These are phyloP conservation scores for Plectosphaerella cucumerina DNA, from an alignment of 2,329 filamentous ascomycete genomes.

Conservation along the genomic window DNA sequence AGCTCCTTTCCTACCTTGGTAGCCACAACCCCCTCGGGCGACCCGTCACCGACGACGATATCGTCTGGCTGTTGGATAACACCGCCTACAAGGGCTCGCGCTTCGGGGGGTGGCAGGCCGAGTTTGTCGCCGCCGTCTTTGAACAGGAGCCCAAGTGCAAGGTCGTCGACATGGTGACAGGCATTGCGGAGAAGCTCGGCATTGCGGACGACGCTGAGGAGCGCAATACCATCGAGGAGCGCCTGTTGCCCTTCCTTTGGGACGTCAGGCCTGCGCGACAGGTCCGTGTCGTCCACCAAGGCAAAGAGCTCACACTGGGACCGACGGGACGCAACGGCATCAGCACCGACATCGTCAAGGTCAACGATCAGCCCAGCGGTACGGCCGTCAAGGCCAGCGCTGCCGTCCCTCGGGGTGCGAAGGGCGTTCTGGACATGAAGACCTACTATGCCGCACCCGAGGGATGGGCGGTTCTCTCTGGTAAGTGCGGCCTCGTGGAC, in stretches of 20 bases:
- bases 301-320: conserved; percentile 51
- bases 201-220: conserved; percentile 57
- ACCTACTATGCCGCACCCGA: conserved; percentile 72
- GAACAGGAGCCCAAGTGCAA: conserved; percentile 64
- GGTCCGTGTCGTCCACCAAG: conserved; percentile 58
- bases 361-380: conserved; percentile 45
- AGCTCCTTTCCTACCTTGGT: conserved; percentile 47
- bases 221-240: conserved; percentile 56
- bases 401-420: conserved; percentile 43
- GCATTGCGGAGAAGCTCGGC: conserved; percentile 65
- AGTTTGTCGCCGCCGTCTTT: conserved; percentile 82
- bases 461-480: conserved; percentile 81
- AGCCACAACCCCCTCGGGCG: conserved; percentile 54
- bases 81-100: conserved; percentile 63
- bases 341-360: conserved; percentile 55
- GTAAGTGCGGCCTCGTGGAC: conserved; percentile 29
- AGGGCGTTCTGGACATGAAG: conserved; percentile 57
- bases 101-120: conserved; percentile 64
- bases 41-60: conserved; percentile 60
- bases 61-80: conserved; percentile 88
- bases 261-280: conserved; percentile 67
- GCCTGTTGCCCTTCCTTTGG: conserved; percentile 75
- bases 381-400: conserved; percentile 42
- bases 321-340: conserved; percentile 72
- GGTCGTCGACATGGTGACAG: conserved; percentile 64